Conservation (phyloP, 192 early-diverging fungal genomes). For the Kappamyces sp. region DNA sequence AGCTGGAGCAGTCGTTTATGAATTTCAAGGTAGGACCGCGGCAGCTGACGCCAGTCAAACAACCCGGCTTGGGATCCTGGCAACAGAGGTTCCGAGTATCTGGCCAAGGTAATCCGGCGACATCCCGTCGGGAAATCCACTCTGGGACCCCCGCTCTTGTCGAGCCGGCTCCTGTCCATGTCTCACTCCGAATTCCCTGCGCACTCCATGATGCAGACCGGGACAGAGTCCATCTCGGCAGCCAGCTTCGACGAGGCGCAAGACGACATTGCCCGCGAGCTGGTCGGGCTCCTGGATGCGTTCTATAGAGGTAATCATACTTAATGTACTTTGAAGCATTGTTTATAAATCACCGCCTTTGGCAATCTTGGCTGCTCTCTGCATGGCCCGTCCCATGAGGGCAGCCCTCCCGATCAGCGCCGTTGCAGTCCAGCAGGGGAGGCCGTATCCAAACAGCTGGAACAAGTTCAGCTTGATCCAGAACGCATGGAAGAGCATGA, state of each 20-base stretch:
- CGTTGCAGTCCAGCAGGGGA: conserved; percentile 23
- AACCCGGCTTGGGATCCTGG: conserved; percentile 92
- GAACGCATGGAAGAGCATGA: conserved; percentile 32
- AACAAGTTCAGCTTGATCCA: conserved; percentile 40
- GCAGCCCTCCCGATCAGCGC: conserved; percentile 35
- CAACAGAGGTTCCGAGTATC: conserved; percentile 70
- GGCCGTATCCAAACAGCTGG: conserved; percentile 41
- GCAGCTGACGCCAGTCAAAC: conserved; percentile 48
- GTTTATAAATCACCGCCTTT: neutral
- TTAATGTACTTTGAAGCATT: neutral
- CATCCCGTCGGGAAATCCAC: conserved; percentile 1
- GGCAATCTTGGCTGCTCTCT: conserved; percentile 1
- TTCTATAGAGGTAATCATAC: conserved; percentile 31
- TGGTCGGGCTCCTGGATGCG: conserved; percentile 41
- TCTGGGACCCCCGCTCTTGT: conserved; percentile 2
- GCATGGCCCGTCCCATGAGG: conserved; percentile 30
- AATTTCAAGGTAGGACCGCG: conserved; percentile 73
- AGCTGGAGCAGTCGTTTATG: conserved; percentile 97
- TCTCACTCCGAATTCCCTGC: neutral
- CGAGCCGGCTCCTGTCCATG: neutral
- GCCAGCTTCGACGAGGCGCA: conserved; percentile 9
- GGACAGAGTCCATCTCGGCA: conserved; percentile 19
- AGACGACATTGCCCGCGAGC: conserved; percentile 18
- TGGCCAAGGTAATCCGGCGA: conserved; percentile 51
- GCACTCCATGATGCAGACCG: conserved; percentile 6